These are phyloP conservation scores for Malania oleifera DNA, from an alignment of 164 flowering plant species.

Conservation along the genomic window DNA sequence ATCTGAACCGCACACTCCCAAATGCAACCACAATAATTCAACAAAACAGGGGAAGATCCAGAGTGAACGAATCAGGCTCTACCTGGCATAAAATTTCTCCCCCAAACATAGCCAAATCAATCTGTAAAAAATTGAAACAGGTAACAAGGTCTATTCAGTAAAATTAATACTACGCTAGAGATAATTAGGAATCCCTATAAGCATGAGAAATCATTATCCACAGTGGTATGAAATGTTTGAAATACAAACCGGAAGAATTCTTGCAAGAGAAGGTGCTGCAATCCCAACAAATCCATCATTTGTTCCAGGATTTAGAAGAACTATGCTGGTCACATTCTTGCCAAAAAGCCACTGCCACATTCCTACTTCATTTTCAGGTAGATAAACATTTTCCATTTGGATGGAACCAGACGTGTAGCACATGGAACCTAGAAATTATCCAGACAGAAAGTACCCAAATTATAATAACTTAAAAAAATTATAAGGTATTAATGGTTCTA, in stretches of 20 bases:
- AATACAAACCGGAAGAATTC: constrained; percentile 79
- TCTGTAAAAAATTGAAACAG: constrained; percentile 35
- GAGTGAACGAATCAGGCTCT: constrained; percentile 16
- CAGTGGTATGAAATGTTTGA: constrained; percentile 3
- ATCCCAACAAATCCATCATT: constrained; percentile 94
- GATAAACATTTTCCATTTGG: constrained; percentile 77
- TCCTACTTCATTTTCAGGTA: constrained; percentile 88
- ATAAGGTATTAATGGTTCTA: too few species aligned
- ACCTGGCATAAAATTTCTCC: constrained; percentile 97
- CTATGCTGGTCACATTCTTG: constrained; percentile 61
- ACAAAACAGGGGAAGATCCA: too few species aligned
- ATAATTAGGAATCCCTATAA: not conserved
- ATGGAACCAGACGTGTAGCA: constrained; percentile 93
- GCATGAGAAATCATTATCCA: not conserved
- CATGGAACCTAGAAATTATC: constrained; percentile 66
- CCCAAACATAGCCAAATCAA: constrained; percentile 88
- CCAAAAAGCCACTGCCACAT: constrained; percentile 97
- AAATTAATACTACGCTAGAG: too few species aligned
- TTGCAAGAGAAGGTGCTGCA: constrained; percentile 92
- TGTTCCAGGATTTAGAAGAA: constrained; percentile 66
- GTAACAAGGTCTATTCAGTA: not conserved
- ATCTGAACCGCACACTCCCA: too few species aligned
- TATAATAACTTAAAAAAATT: too few species aligned
- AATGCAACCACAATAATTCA: too few species aligned
- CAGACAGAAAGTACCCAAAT: constrained; percentile 1